A percentile compares a stretch with the other conserved stretches of the same genome.
phyloP scores from a whole-genome alignment of 176 grass and related monocot species.

The Puccinellia tenuiflora region DNA sequence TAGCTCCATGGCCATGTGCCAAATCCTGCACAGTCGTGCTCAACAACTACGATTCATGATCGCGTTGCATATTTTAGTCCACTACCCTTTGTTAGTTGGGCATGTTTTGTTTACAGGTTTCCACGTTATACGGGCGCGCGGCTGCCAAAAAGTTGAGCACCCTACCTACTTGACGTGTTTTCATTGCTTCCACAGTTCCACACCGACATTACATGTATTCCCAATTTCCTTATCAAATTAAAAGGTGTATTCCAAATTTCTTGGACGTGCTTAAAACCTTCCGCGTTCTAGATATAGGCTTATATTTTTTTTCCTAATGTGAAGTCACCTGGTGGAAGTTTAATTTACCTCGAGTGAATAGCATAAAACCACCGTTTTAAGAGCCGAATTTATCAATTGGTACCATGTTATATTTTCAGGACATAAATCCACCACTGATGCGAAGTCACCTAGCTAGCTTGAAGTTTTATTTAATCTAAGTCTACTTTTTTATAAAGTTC shows the following conservation, averaged over 20 bases:
- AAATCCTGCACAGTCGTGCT: background rate
- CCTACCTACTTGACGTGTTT: background rate
- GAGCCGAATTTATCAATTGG: too few relatives aligned
- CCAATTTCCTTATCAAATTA: too few relatives aligned
- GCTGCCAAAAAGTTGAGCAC: background rate
- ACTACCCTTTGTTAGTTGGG: background rate
- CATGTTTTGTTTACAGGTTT: background rate
- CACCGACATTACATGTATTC: background rate
- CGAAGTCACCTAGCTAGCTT: background rate
- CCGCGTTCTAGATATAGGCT: too few relatives aligned
- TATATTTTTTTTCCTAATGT: background rate
- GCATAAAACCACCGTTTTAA: too few relatives aligned
- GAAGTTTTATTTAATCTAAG: too few relatives aligned
- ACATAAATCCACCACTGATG: too few relatives aligned
- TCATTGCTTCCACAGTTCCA: conserved; percentile 9
- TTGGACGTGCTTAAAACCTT: background rate
- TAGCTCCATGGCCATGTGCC: conserved; percentile 3
- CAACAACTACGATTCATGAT: background rate
- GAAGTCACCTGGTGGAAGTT: background rate
- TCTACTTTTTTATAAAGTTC: too few relatives aligned
- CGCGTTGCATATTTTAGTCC: background rate
- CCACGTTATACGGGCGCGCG: conserved; percentile 8
- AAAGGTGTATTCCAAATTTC: background rate
- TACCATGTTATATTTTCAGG: too few relatives aligned
- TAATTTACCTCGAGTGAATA: too few relatives aligned